Percentiles rank a stretch among this genome's conserved stretches.
Evolutionary conservation across 768 basidiomycete species (phyloP).

Genomic region (Termitomyces sp.): DNA sequence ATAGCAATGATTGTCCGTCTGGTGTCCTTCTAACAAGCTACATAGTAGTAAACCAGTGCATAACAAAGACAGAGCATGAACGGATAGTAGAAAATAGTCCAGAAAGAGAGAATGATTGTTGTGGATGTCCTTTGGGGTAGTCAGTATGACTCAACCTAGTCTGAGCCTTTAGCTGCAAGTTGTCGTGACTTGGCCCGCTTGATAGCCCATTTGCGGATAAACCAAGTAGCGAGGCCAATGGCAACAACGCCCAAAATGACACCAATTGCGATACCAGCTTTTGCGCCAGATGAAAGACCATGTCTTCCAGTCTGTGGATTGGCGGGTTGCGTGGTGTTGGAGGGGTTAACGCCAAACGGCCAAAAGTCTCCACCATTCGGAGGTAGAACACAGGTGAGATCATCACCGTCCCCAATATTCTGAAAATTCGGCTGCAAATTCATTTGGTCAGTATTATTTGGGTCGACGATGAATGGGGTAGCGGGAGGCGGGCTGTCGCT

Average conservation of each 20-base stretch:
- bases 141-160: conserved; percentile 8
- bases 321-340: conserved; percentile 15
- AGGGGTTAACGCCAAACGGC: conserved; percentile 63
- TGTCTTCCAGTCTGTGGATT: conserved; percentile 13
- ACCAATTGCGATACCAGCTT: conserved; percentile 43
- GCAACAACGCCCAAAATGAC: conserved; percentile 45
- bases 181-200: conserved; percentile 25
- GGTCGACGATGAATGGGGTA: conserved; percentile 58
- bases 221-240: conserved; percentile 41
- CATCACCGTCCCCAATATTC: conserved; percentile 50
- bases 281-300: conserved; percentile 10
- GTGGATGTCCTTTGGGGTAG: background rate
- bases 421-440: conserved; percentile 55
- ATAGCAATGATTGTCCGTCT: background rate
- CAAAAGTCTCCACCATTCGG: conserved; percentile 69
- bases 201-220: conserved; percentile 48
- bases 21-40: background rate
- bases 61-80: background rate
- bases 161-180: conserved; percentile 22
- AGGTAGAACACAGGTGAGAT: conserved; percentile 65
- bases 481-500: conserved; percentile 50
- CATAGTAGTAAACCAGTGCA: background rate
- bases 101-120: background rate
- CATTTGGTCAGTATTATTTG: conserved; percentile 36
- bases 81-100: background rate